A percentile compares a stretch with the other conserved stretches of the same genome.
Conservation (phyloP, 2,329 filamentous ascomycete species). For the Colletotrichum sojae region DNA sequence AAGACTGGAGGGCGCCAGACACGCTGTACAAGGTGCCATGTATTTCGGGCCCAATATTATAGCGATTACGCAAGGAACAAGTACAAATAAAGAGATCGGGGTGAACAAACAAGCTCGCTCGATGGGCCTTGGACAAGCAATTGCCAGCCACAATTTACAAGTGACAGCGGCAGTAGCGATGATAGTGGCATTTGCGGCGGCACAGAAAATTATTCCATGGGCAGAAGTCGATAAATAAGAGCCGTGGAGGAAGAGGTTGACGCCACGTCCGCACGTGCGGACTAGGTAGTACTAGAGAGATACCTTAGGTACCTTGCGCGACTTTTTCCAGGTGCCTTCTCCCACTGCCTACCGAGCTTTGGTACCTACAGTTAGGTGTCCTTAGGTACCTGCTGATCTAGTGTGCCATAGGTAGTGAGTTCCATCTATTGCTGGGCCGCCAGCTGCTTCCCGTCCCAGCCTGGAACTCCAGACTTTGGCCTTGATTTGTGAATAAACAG, state of each 20-base stretch:
- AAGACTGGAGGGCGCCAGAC: conserved; percentile 2
- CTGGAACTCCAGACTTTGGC: not conserved
- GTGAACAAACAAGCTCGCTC: not conserved
- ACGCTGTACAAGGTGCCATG: not conserved
- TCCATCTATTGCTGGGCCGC: conserved; percentile 7
- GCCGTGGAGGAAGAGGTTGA: not conserved
- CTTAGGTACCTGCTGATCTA: no score
- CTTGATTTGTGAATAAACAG: conserved; percentile 1
- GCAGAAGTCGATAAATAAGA: not conserved
- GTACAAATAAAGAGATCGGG: not conserved
- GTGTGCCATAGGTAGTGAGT: no score
- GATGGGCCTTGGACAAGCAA: not conserved
- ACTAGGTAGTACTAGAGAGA: not conserved
- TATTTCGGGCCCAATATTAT: not conserved
- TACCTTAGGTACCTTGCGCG: no score
- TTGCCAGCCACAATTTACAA: not conserved
- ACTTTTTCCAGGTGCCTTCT: no score
- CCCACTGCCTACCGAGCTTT: not conserved
- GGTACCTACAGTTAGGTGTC: not conserved
- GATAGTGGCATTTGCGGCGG: conserved; percentile 3
- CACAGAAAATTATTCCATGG: not conserved
- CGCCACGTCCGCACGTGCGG: conserved; percentile 13
- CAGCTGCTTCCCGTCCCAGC: not conserved
- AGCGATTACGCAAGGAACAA: conserved; percentile 1
- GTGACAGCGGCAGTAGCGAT: conserved; percentile 1